Conservation (phyloP, 495 filamentous ascomycete genomes). For the Halenospora varia region DNA sequence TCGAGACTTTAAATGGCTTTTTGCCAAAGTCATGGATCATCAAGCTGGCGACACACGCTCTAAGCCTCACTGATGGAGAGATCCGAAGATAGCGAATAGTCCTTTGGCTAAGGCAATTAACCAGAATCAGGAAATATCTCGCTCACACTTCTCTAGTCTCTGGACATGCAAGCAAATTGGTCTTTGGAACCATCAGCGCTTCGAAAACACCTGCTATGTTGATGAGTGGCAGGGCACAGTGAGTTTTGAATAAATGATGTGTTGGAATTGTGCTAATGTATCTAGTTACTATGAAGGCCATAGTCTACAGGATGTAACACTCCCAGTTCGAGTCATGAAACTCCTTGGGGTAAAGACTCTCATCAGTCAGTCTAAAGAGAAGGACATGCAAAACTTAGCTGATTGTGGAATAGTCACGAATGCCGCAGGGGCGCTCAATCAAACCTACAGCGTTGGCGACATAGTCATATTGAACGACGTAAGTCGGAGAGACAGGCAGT, state of each 20-base stretch:
- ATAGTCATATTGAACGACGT: slow-evolving; percentile 71
- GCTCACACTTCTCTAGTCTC: slow-evolving; percentile 37
- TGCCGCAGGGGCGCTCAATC: slow-evolving; percentile 70
- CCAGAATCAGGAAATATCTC: too few relatives aligned
- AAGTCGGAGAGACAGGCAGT: slow-evolving; percentile 16
- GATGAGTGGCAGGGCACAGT: slow-evolving; percentile 75
- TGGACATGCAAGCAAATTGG: slow-evolving; percentile 71
- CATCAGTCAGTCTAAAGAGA: slow-evolving; percentile 44
- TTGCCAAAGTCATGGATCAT: too few relatives aligned
- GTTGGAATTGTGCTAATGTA: slow-evolving; percentile 7
- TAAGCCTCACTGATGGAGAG: too few relatives aligned
- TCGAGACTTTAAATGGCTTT: too few relatives aligned
- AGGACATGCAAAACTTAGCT: slow-evolving; percentile 11
- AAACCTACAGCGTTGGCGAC: slow-evolving; percentile 66
- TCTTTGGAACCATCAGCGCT: slow-evolving; percentile 60
- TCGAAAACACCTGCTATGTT: slow-evolving; percentile 57
- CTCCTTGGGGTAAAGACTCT: slow-evolving; percentile 61
- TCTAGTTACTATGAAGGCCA: slow-evolving; percentile 74
- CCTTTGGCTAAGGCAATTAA: too few relatives aligned
- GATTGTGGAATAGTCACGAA: slow-evolving; percentile 57
- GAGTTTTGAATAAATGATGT: slow-evolving; percentile 30
- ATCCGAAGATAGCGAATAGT: too few relatives aligned
- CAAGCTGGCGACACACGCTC: too few relatives aligned
- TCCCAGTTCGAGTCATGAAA: slow-evolving; percentile 68
- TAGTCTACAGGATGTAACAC: slow-evolving; percentile 62